Evolutionary conservation across 2,329 filamentous ascomycete species (phyloP).

Genomic region (Talaromyces marneffei): DNA sequence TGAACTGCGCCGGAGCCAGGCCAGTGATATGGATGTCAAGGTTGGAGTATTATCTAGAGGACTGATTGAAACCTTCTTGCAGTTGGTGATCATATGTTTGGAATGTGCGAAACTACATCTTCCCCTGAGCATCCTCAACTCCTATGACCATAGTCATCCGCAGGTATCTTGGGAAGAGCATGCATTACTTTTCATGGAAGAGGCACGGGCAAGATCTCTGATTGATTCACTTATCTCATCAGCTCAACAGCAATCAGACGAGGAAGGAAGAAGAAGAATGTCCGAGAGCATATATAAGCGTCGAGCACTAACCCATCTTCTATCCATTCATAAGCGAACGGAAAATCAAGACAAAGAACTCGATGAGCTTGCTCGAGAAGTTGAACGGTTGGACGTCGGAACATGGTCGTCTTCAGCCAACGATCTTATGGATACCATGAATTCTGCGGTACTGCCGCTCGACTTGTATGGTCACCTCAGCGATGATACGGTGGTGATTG

Average conservation of each 20-base stretch:
- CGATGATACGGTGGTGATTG: slow-evolving; percentile 19
- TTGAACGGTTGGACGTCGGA: slow-evolving; percentile 5
- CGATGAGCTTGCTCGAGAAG: slow-evolving; percentile 1
- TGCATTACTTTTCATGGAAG: slow-evolving; percentile 22
- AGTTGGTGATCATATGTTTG: slow-evolving; percentile 18
- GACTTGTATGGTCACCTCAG: slow-evolving; percentile 18
- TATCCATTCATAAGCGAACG: slow-evolving; percentile 2
- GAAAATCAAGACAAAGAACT: slow-evolving; percentile 6
- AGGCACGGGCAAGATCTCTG: slow-evolving; percentile 19
- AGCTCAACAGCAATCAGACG: not conserved
- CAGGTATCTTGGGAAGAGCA: slow-evolving; percentile 20
- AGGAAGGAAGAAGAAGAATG: slow-evolving; percentile 2
- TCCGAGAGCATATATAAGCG: slow-evolving; percentile 10
- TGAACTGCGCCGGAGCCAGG: slow-evolving; percentile 17
- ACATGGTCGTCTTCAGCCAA: slow-evolving; percentile 16
- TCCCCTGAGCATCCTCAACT: slow-evolving; percentile 11
- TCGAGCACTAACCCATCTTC: slow-evolving; percentile 11
- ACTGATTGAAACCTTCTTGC: slow-evolving; percentile 16
- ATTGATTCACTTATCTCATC: slow-evolving; percentile 19
- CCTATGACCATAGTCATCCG: slow-evolving; percentile 18
- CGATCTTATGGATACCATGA: slow-evolving; percentile 19
- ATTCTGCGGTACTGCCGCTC: slow-evolving; percentile 15
- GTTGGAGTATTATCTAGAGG: slow-evolving; percentile 14
- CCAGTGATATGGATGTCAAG: slow-evolving; percentile 19
- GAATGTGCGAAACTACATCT: slow-evolving; percentile 4